Conservation (phyloP, 1,284 basidiomycete species). For the Malassezia arunalokei region DNA sequence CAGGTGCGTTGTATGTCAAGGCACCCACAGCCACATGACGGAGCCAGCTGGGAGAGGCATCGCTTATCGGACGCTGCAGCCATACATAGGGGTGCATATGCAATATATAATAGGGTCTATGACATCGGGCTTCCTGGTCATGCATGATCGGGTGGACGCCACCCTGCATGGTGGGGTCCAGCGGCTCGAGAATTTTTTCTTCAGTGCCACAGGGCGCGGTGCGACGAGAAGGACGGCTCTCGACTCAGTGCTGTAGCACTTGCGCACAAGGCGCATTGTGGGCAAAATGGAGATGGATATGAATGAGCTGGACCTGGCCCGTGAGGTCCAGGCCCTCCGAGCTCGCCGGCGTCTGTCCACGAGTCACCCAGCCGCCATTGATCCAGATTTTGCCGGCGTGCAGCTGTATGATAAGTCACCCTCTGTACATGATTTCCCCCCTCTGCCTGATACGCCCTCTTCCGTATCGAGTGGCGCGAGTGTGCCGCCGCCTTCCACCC, state of each 20-base stretch:
- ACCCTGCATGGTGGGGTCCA: no score
- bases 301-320: conserved; percentile 26
- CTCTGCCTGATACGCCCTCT: background rate
- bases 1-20: conserved; percentile 12
- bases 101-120: no score
- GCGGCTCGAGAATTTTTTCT: no score
- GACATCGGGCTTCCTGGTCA: no score
- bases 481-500: conserved; percentile 3
- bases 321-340: conserved; percentile 43
- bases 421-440: background rate
- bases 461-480: background rate
- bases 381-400: conserved; percentile 41
- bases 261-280: background rate
- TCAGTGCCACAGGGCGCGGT: no score
- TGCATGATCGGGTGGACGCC: no score
- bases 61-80: no score
- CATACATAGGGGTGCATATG: no score
- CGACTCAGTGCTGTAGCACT: no score
- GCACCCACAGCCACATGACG: background rate
- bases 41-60: background rate
- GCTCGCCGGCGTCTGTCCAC: conserved; percentile 38
- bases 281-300: background rate
- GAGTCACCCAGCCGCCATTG: conserved; percentile 31
- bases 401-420: background rate
- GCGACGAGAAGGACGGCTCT: no score